Base-by-base conservation (phyloP, 441 rosid genomes). In the Melianthus villosus region DNA sequence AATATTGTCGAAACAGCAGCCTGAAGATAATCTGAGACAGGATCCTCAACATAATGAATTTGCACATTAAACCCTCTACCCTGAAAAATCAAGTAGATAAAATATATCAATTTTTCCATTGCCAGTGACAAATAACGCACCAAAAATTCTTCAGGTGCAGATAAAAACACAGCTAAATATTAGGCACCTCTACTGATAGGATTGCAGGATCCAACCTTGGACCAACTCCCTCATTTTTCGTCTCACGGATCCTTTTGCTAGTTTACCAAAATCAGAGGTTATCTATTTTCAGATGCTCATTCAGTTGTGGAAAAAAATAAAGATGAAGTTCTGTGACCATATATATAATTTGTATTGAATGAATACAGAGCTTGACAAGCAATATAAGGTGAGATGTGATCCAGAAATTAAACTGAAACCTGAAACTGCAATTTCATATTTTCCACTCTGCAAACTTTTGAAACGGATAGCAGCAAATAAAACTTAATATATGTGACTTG, bases 21-120 rank as follows among this genome's bases (percentile, higher is more conserved):
- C 63, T 34, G 71, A 45, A 81, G 59, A 65, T 89, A 89, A 54
- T 84, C 96, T 22, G 91, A 62, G 44, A 84, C 89, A 27, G 97
- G 83, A 56, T 89, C 97, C 71, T 66, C 89, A 22, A 65, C 64
- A 65, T 69, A 89, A 69, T 74, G 81, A 50, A 81, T 59, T 62
- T 71, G 75, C 28, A 89, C 96, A 42, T 64, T 72, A 65, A 72
- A 84, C 48, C 97, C 92, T 69, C 97, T 81, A 33, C 97, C 97
- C 97, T 87, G 66, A 46, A 59, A n/a, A 61, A 28, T 53, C 19
- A 27, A 15, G 41, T 37, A 18, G 28, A 48, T 9, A 34, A 20
- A 6, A 50, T 22, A 50, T 11, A 19, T 23, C 23, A 40, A 27
- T 31, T 20, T 17, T 1, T 40, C 16, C 35, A 14, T 29, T 31